Base-by-base conservation (phyloP, 164 flowering plant genomes). In the Chimonanthus praecox region DNA sequence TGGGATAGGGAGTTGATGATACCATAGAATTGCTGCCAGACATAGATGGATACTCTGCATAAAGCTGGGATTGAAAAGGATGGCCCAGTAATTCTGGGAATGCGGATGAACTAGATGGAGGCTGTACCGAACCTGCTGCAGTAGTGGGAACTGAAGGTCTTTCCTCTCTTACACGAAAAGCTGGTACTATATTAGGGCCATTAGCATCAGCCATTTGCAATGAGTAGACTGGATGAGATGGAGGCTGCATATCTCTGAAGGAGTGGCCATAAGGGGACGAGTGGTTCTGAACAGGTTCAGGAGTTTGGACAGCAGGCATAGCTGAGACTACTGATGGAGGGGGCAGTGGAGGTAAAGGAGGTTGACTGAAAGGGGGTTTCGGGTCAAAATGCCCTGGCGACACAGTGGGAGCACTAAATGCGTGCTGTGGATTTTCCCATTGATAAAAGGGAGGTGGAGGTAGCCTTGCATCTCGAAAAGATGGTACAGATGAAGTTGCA, bases 331-430 rank as follows among this genome's bases (percentile, higher is more conserved):
- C 77, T 65, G 85, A 74, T 8, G 95, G 94, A 16, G 98, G 97
- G 7, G 97, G 98, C 80, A 88, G 77, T 11, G 95, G n/a, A 74
- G 98, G 99, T 78, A 94, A 72, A 68, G 97, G 97, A 58, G 98
- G 99, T 74, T 90, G 97, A 75, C 77, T 85, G 20, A 74, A 78
- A 65, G 83, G 49, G 79, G 47, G 80, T 71, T 86, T 92, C 78
- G 82, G 89, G 47, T 88, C 97, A 81, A 82, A 87, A 71, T 71
- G 72, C 75, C 92, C 95, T 58, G 81, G 90, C 58, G 88, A 80
- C 58, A 87, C 88, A 70, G 81, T n/a, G 46, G 77, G 73, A 74
- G 70, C 63, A 72, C 70, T 78, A 33, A 77, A 82, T 73, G 75
- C 73, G 74, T 76, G 89, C 9, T 81, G 91, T 21, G 77, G 81